Evolutionary conservation across 345 rosid genomes (phyloP).

Genomic region (Firmiana major): DNA sequence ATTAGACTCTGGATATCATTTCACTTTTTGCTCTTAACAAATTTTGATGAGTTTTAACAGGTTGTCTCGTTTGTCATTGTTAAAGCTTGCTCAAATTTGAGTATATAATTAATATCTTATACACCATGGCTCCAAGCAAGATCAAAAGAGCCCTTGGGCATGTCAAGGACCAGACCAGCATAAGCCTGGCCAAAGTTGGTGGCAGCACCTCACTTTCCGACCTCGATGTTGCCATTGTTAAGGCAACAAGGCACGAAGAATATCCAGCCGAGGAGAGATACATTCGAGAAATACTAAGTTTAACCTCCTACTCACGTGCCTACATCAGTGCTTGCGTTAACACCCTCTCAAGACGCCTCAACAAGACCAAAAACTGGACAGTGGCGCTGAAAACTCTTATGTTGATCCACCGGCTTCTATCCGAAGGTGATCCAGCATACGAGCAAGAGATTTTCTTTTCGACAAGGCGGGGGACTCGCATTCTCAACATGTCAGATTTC

Average conservation of each 20-base stretch:
- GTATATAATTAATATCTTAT: neutral
- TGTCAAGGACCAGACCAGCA: conserved; percentile 88
- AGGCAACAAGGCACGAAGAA: conserved; percentile 87
- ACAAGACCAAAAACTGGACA: conserved; percentile 80
- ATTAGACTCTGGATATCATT: too few relatives aligned
- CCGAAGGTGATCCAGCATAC: conserved; percentile 65
- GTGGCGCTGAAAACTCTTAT: conserved; percentile 81
- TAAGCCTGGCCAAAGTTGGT: conserved; percentile 76
- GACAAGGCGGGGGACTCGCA: conserved; percentile 72
- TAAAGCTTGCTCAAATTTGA: neutral
- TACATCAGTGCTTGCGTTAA: conserved; percentile 52
- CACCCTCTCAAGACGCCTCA: conserved; percentile 60
- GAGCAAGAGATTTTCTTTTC: conserved; percentile 94
- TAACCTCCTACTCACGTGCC: conserved; percentile 63
- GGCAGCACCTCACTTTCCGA: conserved; percentile 62
- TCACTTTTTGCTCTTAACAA: neutral
- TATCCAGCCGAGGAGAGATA: conserved; percentile 77
- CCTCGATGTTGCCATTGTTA: conserved; percentile 80
- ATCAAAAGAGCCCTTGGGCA: conserved; percentile 71
- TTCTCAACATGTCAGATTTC: conserved; percentile 83
- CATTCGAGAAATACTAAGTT: conserved; percentile 66
- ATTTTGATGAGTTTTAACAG: neutral
- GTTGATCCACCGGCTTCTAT: conserved; percentile 57
- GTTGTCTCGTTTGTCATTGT: neutral
- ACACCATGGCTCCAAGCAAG: conserved; percentile 68